Percentiles rank a stretch among this genome's conserved stretches.
These are phyloP conservation scores for Berkeleyomyces basicola DNA, from an alignment of 2,329 filamentous ascomycete species.

Conservation along the genomic window DNA sequence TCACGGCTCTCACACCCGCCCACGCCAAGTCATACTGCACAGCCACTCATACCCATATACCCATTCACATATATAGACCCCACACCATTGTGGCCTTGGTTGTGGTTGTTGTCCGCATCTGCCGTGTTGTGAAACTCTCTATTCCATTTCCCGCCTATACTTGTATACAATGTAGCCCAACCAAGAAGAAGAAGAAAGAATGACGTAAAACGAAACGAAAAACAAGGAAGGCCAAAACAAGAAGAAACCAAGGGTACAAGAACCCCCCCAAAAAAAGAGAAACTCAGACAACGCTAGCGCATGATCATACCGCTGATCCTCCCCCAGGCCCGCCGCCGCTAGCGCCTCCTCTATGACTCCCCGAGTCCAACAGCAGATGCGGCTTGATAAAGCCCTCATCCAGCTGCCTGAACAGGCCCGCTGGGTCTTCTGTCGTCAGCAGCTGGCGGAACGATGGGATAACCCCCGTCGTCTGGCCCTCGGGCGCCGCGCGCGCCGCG, in stretches of 20 bases:
- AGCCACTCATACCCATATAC: neutral
- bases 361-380: slow-evolving; percentile 56
- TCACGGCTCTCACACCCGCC: neutral
- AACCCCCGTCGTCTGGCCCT: neutral
- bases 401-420: slow-evolving; percentile 75
- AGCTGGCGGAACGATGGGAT: slow-evolving; percentile 54
- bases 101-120: neutral
- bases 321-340: slow-evolving; percentile 20
- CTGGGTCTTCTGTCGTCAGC: slow-evolving; percentile 73
- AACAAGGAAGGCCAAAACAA: neutral
- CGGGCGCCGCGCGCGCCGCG: slow-evolving; percentile 5
- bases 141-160: neutral
- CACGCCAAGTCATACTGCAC: neutral
- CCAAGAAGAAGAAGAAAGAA: neutral
- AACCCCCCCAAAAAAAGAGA: neutral
- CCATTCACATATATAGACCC: neutral
- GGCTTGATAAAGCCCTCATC: slow-evolving; percentile 97
- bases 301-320: slow-evolving; percentile 15
- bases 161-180: neutral
- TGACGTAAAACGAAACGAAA: neutral
- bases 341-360: slow-evolving; percentile 23
- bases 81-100: neutral
- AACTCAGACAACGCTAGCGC: neutral
- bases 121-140: neutral
- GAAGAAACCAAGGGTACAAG: neutral